These are phyloP conservation scores for Penicillium capsulatum DNA, from an alignment of 2,329 filamentous ascomycete genomes.

Conservation along the genomic window DNA sequence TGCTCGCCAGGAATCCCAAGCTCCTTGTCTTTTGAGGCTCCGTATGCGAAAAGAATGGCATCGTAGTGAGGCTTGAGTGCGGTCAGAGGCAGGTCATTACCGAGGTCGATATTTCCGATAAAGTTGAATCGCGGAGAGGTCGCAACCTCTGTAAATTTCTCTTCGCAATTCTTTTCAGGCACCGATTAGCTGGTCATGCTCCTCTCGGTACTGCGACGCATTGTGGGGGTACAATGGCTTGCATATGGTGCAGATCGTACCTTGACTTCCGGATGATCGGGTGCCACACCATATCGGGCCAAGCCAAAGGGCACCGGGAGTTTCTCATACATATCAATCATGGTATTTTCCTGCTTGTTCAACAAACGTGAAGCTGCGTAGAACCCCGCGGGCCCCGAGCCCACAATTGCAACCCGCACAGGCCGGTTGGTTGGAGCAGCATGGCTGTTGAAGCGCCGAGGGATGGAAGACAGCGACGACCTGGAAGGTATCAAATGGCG, in stretches of 20 bases:
- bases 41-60: conserved; percentile 87
- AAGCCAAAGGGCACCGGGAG: conserved; percentile 89
- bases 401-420: conserved; percentile 80
- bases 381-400: conserved; percentile 92
- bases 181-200: not conserved
- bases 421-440: conserved; percentile 43
- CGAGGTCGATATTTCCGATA: conserved; percentile 81
- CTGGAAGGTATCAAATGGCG: conserved; percentile 7
- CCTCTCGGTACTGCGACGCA: not conserved
- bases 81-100: conserved; percentile 62
- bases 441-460: conserved; percentile 31
- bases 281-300: conserved; percentile 92
- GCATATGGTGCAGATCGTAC: conserved; percentile 45
- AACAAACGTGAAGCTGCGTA: conserved; percentile 87
- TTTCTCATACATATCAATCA: conserved; percentile 94
- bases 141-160: conserved; percentile 87
- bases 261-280: conserved; percentile 97
- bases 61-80: conserved; percentile 79
- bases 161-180: conserved; percentile 75
- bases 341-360: conserved; percentile 64
- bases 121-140: conserved; percentile 79
- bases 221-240: not conserved
- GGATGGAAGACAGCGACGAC: conserved; percentile 4
- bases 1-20: conserved; percentile 74
- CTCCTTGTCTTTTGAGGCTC: conserved; percentile 75